Base-by-base conservation (phyloP, 345 rosid genomes). In the Laguncularia racemosa region DNA sequence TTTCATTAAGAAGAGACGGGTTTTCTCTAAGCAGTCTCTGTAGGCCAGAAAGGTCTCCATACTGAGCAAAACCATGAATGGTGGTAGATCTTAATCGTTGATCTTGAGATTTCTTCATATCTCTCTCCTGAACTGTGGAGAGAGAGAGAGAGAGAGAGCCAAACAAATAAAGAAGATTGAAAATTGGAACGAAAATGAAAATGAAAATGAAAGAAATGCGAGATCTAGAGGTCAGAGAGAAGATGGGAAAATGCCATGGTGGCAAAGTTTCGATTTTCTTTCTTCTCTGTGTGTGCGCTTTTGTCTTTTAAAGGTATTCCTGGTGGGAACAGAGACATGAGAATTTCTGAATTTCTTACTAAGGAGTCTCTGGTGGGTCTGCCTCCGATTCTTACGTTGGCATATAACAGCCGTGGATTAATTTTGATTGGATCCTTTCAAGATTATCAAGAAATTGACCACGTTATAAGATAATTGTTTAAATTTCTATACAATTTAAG, bases 21-120 rank as follows among this genome's bases (percentile, higher is more conserved):
- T 76, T 77, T 57, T 70, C 84, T 12, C 76, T 76, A 58, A 95
- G 88, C 46, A 95, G 77, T 67, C 66, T 86, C 70, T 82, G 95
- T 65, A 90, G 67, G 17, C 70, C 70, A 48, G 71, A 58, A 61
- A 88, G 82, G 74, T 95, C 93, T 17, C 99, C 99, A 18, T 87
- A 78, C 61, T 79, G 97, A 48, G 97, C 95, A 61, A 69, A 85
- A 67, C 71, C 82, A 72, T 95, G 99, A 71, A 95, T 75, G 69
- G 96, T 87, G 78, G 78, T 67, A 70, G 86, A 84, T 82, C 99
- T 85, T 26, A 76, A 71, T 53, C 88, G 85, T 54, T 65, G 82
- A 72, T 68, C 84, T 40, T 72, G 84, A 52, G 68, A 74, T 69
- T 75, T 71, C 70, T 75, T 78, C 93, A 83, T 85, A 14, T 64